phyloP scores from a whole-genome alignment of 2,329 filamentous ascomycete genomes.

The Sphaceloma murrayae region DNA sequence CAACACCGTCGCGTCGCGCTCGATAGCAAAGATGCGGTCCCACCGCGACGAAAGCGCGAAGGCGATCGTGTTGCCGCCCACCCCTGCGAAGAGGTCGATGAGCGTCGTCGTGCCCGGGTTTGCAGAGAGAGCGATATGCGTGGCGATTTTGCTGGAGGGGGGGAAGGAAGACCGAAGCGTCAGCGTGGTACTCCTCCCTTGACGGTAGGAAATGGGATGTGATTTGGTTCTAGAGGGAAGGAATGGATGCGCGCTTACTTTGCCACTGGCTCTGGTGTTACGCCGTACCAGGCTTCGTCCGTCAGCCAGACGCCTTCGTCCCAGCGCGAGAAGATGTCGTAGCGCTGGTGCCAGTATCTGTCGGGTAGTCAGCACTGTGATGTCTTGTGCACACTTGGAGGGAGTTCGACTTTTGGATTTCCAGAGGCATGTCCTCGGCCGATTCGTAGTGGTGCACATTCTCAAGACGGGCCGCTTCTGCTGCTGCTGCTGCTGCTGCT shows the following conservation, averaged over 20 bases:
- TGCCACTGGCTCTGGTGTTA: constrained; percentile 87
- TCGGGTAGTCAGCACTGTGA: too few relatives aligned
- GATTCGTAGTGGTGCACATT: constrained; percentile 67
- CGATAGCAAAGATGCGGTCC: constrained; percentile 77
- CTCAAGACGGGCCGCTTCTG: constrained; percentile 43
- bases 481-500: too few relatives aligned
- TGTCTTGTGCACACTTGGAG: too few relatives aligned
- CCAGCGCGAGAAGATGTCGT: constrained; percentile 79
- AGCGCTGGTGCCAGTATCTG: constrained; percentile 85
- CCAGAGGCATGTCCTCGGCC: constrained; percentile 62
- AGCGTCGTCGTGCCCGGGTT: constrained; percentile 53
- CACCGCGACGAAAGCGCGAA: constrained; percentile 74
- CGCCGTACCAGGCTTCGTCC: constrained; percentile 90
- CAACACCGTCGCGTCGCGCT: constrained; percentile 69
- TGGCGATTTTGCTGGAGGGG: constrained; percentile 61
- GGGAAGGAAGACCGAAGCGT: too few relatives aligned
- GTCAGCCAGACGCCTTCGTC: constrained; percentile 85
- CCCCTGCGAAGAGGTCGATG: constrained; percentile 83
- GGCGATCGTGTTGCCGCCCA: constrained; percentile 90
- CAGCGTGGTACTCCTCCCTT: too few relatives aligned
- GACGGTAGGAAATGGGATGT: too few relatives aligned
- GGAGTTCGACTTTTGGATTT: constrained; percentile 91
- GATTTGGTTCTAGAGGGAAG: not conserved
- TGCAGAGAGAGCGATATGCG: constrained; percentile 53
- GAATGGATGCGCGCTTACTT: constrained; percentile 44